phyloP scores from a whole-genome alignment of 257 asterid species.

The Misopates orontium region DNA sequence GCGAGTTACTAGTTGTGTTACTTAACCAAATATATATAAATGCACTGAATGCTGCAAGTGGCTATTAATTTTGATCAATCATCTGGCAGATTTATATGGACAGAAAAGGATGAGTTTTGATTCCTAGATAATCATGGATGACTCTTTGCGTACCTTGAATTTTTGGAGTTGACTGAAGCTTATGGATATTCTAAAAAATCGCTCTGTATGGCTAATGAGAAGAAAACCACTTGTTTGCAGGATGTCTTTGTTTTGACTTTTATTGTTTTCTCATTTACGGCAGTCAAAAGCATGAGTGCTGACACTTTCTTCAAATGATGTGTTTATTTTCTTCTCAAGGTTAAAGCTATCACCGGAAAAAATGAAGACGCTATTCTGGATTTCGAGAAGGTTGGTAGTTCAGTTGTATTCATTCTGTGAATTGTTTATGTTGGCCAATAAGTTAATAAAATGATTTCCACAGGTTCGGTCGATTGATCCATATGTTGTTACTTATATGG shows the following conservation, averaged over 20 bases:
- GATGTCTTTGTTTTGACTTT: constrained; percentile 4
- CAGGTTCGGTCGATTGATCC: constrained; percentile 94
- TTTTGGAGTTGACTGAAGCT: constrained; percentile 14
- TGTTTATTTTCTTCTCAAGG: constrained; percentile 47
- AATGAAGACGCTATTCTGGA: constrained; percentile 86
- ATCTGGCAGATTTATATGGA: background rate
- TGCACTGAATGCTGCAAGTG: too few species aligned
- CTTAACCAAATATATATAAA: too few species aligned
- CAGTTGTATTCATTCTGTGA: constrained; percentile 12
- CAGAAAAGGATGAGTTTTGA: background rate
- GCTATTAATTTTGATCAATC: background rate
- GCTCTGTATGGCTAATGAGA: background rate
- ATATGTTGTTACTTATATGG: constrained; percentile 80
- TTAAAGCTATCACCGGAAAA: constrained; percentile 84
- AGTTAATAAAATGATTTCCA: constrained; percentile 30
- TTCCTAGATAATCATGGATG: background rate
- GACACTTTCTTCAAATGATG: constrained; percentile 18
- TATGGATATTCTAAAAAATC: constrained; percentile 4
- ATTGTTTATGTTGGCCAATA: constrained; percentile 16
- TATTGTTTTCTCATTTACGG: constrained; percentile 6
- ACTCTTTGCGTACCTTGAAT: constrained; percentile 12
- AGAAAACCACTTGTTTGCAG: background rate
- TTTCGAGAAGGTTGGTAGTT: constrained; percentile 74
- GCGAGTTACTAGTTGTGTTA: background rate
- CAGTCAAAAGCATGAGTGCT: constrained; percentile 20